A percentile compares a stretch with the other conserved stretches of the same genome.
Evolutionary conservation across 2,329 filamentous ascomycete species (phyloP).

Genomic region (Calonectria crousiana): DNA sequence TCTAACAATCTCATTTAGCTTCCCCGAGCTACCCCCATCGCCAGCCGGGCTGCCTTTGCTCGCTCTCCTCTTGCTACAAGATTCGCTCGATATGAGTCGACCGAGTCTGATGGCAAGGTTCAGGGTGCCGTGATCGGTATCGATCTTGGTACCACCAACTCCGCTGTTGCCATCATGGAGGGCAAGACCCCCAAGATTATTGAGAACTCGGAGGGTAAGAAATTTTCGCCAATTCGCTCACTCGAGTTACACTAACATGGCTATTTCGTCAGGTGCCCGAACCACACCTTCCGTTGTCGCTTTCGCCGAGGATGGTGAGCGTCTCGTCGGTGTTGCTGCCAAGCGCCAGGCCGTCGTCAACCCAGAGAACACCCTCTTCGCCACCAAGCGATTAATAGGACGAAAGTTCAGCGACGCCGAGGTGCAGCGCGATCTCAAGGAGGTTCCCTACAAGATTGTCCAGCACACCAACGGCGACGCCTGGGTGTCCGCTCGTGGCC

Average conservation of each 20-base stretch:
- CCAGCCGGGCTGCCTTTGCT: conserved; percentile 75
- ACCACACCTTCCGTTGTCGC: conserved; percentile 84
- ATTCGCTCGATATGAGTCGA: conserved; percentile 83
- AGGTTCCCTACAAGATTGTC: conserved; percentile 98
- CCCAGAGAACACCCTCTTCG: conserved; percentile 98
- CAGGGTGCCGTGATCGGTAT: conserved; percentile 98
- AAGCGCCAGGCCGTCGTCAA: conserved; percentile 99
- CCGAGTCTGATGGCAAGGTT: conserved; percentile 74
- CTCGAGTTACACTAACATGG: conserved; percentile 16
- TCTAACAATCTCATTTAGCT: conserved; percentile 64
- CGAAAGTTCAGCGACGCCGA: conserved; percentile 95
- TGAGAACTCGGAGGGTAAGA: conserved; percentile 91
- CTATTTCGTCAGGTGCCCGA: conserved; percentile 48
- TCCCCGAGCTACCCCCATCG: conserved; percentile 79
- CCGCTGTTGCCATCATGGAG: conserved; percentile 97
- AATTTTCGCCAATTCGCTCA: conserved; percentile 23
- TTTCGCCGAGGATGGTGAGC: conserved; percentile 95
- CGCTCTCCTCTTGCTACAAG: conserved; percentile 79
- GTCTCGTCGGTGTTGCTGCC: conserved; percentile 94
- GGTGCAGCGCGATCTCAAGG: conserved; percentile 96
- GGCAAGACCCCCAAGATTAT: conserved; percentile 96
- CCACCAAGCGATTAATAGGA: conserved; percentile 98
- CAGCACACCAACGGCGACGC: conserved; percentile 97
- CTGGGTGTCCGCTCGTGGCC: conserved; percentile 91
- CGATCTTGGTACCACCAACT: conserved; percentile 98